These are phyloP conservation scores for Encephalitozoon cuniculi DNA, from an alignment of 371 early-diverging fungal genomes.

Conservation along the genomic window DNA sequence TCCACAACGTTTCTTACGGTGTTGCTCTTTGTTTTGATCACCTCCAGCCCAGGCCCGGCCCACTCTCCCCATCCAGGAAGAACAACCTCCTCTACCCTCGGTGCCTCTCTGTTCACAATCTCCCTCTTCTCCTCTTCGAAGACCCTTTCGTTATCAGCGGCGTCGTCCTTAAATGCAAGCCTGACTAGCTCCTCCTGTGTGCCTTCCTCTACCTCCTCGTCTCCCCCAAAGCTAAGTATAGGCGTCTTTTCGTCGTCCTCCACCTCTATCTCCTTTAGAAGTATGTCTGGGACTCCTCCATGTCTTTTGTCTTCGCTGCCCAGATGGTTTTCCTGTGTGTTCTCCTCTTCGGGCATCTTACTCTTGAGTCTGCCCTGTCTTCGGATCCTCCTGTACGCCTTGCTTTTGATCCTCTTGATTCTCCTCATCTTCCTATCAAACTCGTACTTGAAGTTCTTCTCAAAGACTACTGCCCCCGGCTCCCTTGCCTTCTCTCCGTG, in stretches of 20 bases:
- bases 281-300: neutral
- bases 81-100: conserved; percentile 44
- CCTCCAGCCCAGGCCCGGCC: conserved; percentile 54
- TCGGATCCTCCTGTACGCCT: conserved; percentile 44
- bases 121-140: conserved; percentile 55
- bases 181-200: conserved; percentile 30
- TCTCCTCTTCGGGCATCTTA: neutral
- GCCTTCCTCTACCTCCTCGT: neutral
- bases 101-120: conserved; percentile 41
- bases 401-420: conserved; percentile 60
- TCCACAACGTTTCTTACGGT: conserved; percentile 37
- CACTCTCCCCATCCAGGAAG: conserved; percentile 59
- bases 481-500: conserved; percentile 2
- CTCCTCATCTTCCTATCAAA: conserved; percentile 54
- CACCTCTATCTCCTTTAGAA: conserved; percentile 12
- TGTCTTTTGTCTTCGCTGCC: neutral
- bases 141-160: conserved; percentile 35
- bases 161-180: conserved; percentile 26
- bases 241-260: conserved; percentile 17
- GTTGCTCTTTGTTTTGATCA: conserved; percentile 43
- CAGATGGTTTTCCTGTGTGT: neutral
- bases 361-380: conserved; percentile 19
- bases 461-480: conserved; percentile 16
- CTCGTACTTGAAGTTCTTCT: conserved; percentile 22
- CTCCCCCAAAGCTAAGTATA: conserved; percentile 12